Evolutionary conservation across 257 asterid species (phyloP).

Genomic region (Solanum lignicaule): DNA sequence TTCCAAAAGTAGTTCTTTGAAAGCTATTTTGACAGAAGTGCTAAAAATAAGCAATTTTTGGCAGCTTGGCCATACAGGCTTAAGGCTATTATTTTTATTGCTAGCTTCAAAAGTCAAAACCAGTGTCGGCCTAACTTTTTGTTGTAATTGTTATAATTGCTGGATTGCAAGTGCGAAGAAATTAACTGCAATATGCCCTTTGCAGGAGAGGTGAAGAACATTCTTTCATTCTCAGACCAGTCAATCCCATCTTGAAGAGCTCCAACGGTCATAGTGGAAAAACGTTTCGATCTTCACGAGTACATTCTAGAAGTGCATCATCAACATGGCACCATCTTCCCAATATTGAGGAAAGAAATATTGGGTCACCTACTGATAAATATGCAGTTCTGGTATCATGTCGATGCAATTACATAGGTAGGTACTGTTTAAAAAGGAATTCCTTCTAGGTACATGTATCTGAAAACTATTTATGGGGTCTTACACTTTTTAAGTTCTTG

Average conservation of each 20-base stretch:
- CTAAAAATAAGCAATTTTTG: background rate
- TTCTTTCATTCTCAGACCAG: slow-evolving; percentile 89
- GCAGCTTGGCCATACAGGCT: background rate
- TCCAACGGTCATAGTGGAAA: slow-evolving; percentile 28
- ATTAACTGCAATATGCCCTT: slow-evolving; percentile 14
- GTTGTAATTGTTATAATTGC: slow-evolving; percentile 5
- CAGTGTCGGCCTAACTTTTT: background rate
- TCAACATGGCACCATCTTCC: slow-evolving; percentile 38
- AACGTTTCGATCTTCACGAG: slow-evolving; percentile 22
- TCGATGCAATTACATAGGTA: slow-evolving; percentile 95
- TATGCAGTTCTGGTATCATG: slow-evolving; percentile 93
- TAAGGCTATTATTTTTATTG: background rate
- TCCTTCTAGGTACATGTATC: background rate
- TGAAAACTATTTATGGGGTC: background rate
- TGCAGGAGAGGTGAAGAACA: slow-evolving; percentile 99
- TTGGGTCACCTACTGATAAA: slow-evolving; percentile 45
- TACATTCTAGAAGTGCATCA: slow-evolving; percentile 37
- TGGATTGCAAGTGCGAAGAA: slow-evolving; percentile 10
- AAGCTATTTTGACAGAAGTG: background rate
- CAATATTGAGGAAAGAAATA: slow-evolving; percentile 34
- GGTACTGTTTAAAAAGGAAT: background rate
- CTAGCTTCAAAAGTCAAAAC: background rate
- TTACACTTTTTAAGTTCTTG: background rate
- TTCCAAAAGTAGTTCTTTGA: background rate
- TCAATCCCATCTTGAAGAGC: slow-evolving; percentile 49